Percentiles rank a stretch among this genome's conserved stretches.
Evolutionary conservation across 139 green algal genomes (phyloP).

Genomic region (Microglena sp.): DNA sequence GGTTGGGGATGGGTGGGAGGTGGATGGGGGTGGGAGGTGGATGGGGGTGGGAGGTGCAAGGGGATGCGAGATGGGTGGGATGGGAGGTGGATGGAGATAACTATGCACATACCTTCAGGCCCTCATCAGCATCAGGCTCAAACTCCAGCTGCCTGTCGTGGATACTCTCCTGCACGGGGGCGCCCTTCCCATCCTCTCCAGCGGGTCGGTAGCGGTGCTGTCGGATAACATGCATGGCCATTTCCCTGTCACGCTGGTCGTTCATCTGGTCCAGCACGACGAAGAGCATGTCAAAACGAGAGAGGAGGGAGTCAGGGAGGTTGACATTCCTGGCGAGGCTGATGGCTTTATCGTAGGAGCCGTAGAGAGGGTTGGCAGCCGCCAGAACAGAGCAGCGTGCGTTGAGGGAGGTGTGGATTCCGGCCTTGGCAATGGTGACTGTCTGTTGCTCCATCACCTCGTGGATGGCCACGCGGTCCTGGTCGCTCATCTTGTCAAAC

Average conservation of each 20-base stretch:
- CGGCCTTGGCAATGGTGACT: conserved; percentile 97
- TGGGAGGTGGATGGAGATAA: no score
- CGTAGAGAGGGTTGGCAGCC: conserved; percentile 72
- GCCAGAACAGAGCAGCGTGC: conserved; percentile 89
- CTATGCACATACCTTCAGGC: no score
- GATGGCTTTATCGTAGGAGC: conserved; percentile 55
- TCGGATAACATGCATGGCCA: conserved; percentile 50
- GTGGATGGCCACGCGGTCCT: conserved; percentile 95
- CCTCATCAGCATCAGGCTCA: no score
- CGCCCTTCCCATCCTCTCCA: conserved; percentile 43
- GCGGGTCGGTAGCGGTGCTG: conserved; percentile 82
- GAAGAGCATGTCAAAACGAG: conserved; percentile 97
- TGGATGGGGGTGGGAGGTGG: no score
- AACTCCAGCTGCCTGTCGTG: conserved; percentile 15
- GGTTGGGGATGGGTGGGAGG: no score
- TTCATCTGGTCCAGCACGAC: conserved; percentile 89
- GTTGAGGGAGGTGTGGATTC: conserved; percentile 93
- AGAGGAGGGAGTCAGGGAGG: conserved; percentile 94
- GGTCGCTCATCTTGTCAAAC: conserved; percentile 99
- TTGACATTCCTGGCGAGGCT: conserved; percentile 87
- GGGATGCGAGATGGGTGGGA: no score
- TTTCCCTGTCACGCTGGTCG: conserved; percentile 57
- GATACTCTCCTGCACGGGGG: conserved; percentile 25
- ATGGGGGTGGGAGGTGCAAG: no score
- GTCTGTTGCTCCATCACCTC: conserved; percentile 97